Evolutionary conservation across 1,284 basidiomycete species (phyloP).

Genomic region (Malassezia japonica): DNA sequence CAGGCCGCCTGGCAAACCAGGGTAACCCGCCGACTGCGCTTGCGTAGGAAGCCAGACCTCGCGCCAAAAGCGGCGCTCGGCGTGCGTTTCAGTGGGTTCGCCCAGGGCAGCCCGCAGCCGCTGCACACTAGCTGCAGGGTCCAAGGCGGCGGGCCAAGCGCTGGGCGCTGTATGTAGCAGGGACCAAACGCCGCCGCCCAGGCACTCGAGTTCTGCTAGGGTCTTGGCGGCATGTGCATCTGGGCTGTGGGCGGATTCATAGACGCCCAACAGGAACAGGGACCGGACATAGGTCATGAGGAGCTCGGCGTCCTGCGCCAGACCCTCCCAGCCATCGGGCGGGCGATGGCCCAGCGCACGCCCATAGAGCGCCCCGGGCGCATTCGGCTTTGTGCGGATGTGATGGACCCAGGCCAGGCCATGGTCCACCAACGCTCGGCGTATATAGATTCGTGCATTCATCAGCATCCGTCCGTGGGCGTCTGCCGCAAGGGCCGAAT

Average conservation of each 20-base stretch:
- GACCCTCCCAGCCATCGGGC: conserved; percentile 10
- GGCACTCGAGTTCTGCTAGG: conserved; percentile 1
- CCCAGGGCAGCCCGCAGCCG: background rate
- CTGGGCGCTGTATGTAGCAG: background rate
- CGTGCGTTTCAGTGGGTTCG: background rate
- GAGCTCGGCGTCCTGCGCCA: conserved; percentile 3
- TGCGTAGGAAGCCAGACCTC: too few species aligned
- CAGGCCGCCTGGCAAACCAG: too few species aligned
- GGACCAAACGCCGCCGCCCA: conserved; percentile 6
- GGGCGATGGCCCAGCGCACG: conserved; percentile 6
- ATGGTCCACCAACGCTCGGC: conserved; percentile 13
- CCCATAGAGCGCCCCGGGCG: too few species aligned
- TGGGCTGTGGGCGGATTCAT: background rate
- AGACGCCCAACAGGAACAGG: background rate
- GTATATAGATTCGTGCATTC: conserved; percentile 14
- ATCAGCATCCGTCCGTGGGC: background rate
- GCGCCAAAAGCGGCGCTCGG: too few species aligned
- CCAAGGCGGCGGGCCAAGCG: background rate
- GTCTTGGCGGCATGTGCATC: background rate
- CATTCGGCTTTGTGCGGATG: background rate
- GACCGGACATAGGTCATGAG: conserved; percentile 4
- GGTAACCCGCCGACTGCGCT: too few species aligned
- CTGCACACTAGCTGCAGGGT: background rate
- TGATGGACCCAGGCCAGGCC: conserved; percentile 11
- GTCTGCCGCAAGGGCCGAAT: background rate